Base-by-base conservation (phyloP, 768 basidiomycete genomes). In the Clavaria fumosa region DNA sequence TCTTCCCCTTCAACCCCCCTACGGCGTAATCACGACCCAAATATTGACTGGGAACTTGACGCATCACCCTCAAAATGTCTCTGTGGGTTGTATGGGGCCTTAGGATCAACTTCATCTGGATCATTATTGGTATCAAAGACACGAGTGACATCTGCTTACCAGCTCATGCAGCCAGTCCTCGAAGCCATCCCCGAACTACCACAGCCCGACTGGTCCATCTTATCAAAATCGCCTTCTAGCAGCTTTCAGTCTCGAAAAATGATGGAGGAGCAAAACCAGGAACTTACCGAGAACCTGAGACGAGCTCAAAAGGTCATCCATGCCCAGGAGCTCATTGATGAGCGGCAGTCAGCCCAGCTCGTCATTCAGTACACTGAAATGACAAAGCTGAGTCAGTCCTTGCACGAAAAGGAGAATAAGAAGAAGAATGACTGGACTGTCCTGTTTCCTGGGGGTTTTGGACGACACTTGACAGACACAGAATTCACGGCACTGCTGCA, bases 61-160 rank as follows among this genome's bases (percentile, higher is more conserved):
- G 4, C 11, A 21, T 11, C 35, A 20, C 35, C 35, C 12, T 36
- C 35, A 22, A 36, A 36, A 36, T n/a, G 22, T 12, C 22, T 36
- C 3, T 23, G 22, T 5, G 11, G 22, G 3, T 3, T 36, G 4
- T 5, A 3, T 11, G 23, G 5, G 14, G 35, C 15, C 5, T 23
- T 23, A 15, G 35, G 21, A 4, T 4, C 3, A 5, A 36, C 35
- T 3, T 36, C 19, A 36, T 22, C 35, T 3, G 35, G 35, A 4
- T 23, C 5, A 4, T 24, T 36, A 5, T n/a, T 36, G 12, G 20
- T 36, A 20, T 20, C 14, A 3, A 23, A 36, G 22, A 12, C 35
- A 3, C 19, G 22, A 9, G 9, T 28, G 7, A 23, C 22, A 4
- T 4, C 35, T 22, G 14, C 5, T 4, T 5, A 4, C 35, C 5